phyloP scores from a whole-genome alignment of 176 grass and related monocot species.

The Zoysia japonica region DNA sequence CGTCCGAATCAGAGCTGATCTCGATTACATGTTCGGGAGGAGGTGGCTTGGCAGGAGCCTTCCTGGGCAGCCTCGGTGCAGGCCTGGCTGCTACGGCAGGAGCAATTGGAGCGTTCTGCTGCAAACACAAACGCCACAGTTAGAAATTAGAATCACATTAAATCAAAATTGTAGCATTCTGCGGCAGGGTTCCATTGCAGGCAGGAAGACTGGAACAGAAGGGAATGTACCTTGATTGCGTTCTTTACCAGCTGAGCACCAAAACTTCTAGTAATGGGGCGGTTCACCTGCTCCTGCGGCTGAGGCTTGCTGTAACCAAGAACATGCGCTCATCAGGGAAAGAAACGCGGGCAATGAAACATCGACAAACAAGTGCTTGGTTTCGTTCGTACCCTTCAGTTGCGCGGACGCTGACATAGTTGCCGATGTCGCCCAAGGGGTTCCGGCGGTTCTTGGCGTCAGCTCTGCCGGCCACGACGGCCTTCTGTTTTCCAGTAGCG shows the following conservation, averaged over 20 bases:
- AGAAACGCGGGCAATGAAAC: neutral
- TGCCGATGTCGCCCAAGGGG: slow-evolving; percentile 74
- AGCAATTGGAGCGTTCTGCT: slow-evolving; percentile 27
- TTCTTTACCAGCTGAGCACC: slow-evolving; percentile 68
- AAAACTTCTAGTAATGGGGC: slow-evolving; percentile 54
- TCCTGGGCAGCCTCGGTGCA: slow-evolving; percentile 47
- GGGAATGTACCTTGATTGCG: slow-evolving; percentile 52
- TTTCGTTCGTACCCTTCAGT: slow-evolving; percentile 43
- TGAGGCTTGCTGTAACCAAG: slow-evolving; percentile 48
- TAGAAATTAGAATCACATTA: neutral
- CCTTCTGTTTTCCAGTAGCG: slow-evolving; percentile 56
- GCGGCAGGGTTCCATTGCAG: neutral
- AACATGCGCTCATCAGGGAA: neutral
- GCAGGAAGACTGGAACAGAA: neutral
- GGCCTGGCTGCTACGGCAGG: slow-evolving; percentile 34
- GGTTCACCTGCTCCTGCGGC: slow-evolving; percentile 29
- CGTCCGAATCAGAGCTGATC: slow-evolving; percentile 51
- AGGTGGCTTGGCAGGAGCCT: slow-evolving; percentile 44
- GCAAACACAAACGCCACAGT: neutral
- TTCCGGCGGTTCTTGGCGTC: slow-evolving; percentile 56
- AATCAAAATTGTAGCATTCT: neutral
- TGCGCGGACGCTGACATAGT: slow-evolving; percentile 44
- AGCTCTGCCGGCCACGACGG: slow-evolving; percentile 36
- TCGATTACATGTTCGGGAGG: slow-evolving; percentile 54
- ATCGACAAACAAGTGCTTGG: neutral